Evolutionary conservation across 345 rosid species (phyloP).

Genomic region (Alliaria petiolata): DNA sequence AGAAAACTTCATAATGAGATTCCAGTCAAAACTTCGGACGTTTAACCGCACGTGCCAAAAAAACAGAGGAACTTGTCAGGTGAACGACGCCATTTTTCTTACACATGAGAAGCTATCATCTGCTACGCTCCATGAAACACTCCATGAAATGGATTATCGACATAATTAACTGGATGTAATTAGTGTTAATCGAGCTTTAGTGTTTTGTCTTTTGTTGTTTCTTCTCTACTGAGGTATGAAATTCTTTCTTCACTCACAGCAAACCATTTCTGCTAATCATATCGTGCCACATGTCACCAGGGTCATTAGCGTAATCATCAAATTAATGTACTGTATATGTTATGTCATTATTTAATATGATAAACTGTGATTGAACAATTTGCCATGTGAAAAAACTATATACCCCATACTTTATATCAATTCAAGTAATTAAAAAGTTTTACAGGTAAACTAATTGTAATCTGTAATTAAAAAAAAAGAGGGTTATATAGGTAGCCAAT

Average conservation of each 20-base stretch:
- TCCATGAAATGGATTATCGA: no score
- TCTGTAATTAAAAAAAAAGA: no score
- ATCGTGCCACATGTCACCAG: constrained; percentile 1
- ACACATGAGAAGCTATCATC: background rate
- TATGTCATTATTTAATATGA: background rate
- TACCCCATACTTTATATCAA: no score
- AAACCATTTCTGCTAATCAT: constrained; percentile 6
- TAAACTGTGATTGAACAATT: background rate
- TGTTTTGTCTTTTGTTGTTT: no score
- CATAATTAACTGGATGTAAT: no score
- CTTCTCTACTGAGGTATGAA: no score
- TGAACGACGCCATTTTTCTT: background rate
- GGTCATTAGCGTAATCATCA: constrained; percentile 6
- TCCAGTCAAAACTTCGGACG: background rate
- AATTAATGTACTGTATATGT: background rate
- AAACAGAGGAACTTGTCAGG: background rate
- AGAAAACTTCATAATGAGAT: background rate
- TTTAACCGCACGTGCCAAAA: constrained; percentile 2
- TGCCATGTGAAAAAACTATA: background rate
- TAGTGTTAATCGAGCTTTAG: no score
- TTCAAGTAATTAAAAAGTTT: no score
- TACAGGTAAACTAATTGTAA: no score
- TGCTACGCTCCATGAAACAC: no score
- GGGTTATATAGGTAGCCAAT: background rate
- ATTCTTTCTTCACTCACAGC: no score